These are phyloP conservation scores for Meira nashicola DNA, from an alignment of 1,284 basidiomycete species.

Conservation along the genomic window DNA sequence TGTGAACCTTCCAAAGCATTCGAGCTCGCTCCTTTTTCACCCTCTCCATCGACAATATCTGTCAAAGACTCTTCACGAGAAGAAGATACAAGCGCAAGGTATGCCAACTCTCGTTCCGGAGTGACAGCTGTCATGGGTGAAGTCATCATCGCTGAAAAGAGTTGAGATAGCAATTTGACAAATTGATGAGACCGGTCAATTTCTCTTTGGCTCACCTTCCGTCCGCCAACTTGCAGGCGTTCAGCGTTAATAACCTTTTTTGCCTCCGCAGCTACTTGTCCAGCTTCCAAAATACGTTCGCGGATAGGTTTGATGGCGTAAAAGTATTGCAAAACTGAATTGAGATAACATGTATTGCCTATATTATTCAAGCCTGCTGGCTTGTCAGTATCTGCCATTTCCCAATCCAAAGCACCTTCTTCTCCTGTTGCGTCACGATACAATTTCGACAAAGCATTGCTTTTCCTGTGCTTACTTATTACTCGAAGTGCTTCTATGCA, in stretches of 20 bases:
- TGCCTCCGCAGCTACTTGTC: background rate
- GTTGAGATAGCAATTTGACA: slow-evolving; percentile 68
- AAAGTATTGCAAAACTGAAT: slow-evolving; percentile 83
- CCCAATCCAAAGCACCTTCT: slow-evolving; percentile 27
- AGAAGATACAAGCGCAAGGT: slow-evolving; percentile 83
- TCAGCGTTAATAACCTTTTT: slow-evolving; percentile 56
- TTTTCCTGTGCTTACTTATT: slow-evolving; percentile 65
- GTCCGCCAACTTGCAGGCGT: slow-evolving; percentile 72
- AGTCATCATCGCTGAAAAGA: slow-evolving; percentile 74
- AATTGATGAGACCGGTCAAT: slow-evolving; percentile 74
- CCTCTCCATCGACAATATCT: background rate
- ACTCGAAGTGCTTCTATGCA: slow-evolving; percentile 52
- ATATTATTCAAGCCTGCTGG: slow-evolving; percentile 85
- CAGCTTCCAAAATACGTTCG: slow-evolving; percentile 62
- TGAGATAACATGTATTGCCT: slow-evolving; percentile 88
- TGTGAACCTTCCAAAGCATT: background rate
- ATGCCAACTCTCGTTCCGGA: slow-evolving; percentile 78
- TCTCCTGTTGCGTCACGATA: slow-evolving; percentile 67
- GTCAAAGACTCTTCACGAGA: slow-evolving; percentile 68
- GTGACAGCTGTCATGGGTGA: slow-evolving; percentile 67
- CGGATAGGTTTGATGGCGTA: slow-evolving; percentile 87
- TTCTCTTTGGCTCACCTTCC: slow-evolving; percentile 72
- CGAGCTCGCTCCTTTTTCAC: slow-evolving; percentile 5
- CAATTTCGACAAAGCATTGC: slow-evolving; percentile 66
- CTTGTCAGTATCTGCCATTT: slow-evolving; percentile 58